phyloP scores from a whole-genome alignment of 2,329 filamentous ascomycete species.

The Lasiodiplodia hormozganensis region DNA sequence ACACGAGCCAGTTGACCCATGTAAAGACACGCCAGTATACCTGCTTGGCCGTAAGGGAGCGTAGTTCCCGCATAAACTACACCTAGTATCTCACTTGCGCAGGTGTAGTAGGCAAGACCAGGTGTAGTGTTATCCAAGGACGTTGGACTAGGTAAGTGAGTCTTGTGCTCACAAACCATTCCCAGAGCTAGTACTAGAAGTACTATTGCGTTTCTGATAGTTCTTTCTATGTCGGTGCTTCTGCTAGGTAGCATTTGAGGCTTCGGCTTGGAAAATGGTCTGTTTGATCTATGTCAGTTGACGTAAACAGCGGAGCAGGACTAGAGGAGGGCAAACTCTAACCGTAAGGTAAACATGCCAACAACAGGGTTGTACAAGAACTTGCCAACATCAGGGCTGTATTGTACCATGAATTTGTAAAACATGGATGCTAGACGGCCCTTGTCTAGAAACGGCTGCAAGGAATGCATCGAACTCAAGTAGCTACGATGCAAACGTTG shows the following conservation, averaged over 20 bases:
- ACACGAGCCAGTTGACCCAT: slow-evolving; percentile 86
- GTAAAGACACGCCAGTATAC: slow-evolving; percentile 85
- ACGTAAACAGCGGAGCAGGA: slow-evolving; percentile 38
- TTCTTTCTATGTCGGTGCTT: slow-evolving; percentile 29
- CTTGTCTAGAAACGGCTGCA: slow-evolving; percentile 69
- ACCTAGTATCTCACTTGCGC: slow-evolving; percentile 85
- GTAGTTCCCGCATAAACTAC: slow-evolving; percentile 79
- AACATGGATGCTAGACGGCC: slow-evolving; percentile 59
- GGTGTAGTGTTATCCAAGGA: slow-evolving; percentile 72
- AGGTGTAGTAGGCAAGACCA: slow-evolving; percentile 86
- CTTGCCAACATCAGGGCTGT: slow-evolving; percentile 39
- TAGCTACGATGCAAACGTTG: slow-evolving; percentile 62
- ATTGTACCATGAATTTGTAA: slow-evolving; percentile 51
- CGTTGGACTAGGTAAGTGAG: slow-evolving; percentile 60
- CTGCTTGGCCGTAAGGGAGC: slow-evolving; percentile 83
- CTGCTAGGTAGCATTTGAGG: background rate
- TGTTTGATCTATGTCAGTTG: slow-evolving; percentile 45
- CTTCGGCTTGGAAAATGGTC: slow-evolving; percentile 13
- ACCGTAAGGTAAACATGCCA: slow-evolving; percentile 30
- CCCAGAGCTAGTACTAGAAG: slow-evolving; percentile 85
- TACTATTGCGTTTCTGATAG: slow-evolving; percentile 72
- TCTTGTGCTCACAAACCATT: slow-evolving; percentile 72
- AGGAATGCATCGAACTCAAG: slow-evolving; percentile 64
- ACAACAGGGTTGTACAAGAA: no score
- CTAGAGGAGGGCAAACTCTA: slow-evolving; percentile 36